Percentiles rank a stretch among this genome's conserved stretches.
phyloP scores from a whole-genome alignment of 805 yeast genomes.

The Sungouiella blattae region DNA sequence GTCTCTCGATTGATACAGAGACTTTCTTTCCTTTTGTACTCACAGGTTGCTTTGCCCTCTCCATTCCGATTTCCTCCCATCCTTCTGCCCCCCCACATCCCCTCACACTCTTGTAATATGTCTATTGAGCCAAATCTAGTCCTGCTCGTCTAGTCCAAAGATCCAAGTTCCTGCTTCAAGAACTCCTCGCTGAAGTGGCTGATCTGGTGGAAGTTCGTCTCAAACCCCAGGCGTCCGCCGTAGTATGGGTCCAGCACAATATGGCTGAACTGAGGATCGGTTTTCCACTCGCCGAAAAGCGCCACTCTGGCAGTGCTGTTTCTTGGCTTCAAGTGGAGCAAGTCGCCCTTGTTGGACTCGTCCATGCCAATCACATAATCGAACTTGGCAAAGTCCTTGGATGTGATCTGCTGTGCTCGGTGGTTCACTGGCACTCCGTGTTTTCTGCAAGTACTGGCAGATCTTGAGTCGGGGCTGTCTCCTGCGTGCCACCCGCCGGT shows the following conservation, averaged over 20 bases:
- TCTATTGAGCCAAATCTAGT: too few species aligned
- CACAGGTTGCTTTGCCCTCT: too few species aligned
- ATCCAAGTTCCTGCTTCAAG: slow-evolving; percentile 45
- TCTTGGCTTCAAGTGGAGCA: slow-evolving; percentile 52
- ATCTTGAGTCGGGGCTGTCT: slow-evolving; percentile 74
- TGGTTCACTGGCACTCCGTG: slow-evolving; percentile 77
- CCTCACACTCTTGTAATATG: too few species aligned
- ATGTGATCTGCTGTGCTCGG: slow-evolving; percentile 62
- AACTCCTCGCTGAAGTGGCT: slow-evolving; percentile 72
- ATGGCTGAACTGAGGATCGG: slow-evolving; percentile 42
- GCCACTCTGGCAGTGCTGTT: slow-evolving; percentile 46
- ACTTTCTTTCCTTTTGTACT: too few species aligned
- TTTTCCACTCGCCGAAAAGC: slow-evolving; percentile 81
- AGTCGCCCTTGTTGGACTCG: slow-evolving; percentile 50
- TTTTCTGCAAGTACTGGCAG: slow-evolving; percentile 60
- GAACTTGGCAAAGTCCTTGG: slow-evolving; percentile 50
- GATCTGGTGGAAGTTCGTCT: slow-evolving; percentile 71
- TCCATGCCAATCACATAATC: slow-evolving; percentile 76
- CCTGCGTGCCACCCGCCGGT: slow-evolving; percentile 85
- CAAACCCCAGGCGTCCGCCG: slow-evolving; percentile 83
- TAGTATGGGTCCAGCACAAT: slow-evolving; percentile 91
- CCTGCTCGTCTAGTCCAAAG: neutral
- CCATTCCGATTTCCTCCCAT: too few species aligned
- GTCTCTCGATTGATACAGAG: too few species aligned
- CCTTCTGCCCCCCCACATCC: too few species aligned